Conservation (phyloP, 1,284 basidiomycete genomes). For the Fomitopsis betulina region DNA sequence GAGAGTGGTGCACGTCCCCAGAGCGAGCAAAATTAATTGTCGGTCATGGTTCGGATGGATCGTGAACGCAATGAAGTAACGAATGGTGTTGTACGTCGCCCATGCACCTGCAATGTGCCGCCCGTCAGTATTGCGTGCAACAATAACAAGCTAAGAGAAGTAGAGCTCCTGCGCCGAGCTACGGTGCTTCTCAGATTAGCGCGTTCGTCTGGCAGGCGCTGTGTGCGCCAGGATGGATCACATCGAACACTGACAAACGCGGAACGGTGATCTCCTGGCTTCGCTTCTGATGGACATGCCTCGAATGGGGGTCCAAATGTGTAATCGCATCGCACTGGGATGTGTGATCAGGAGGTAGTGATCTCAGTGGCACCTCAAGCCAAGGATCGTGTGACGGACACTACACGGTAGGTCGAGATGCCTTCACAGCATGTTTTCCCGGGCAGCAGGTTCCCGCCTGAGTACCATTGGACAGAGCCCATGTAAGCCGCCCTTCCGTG, state of each 20-base stretch:
- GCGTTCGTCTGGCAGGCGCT: neutral
- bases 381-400: neutral
- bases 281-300: neutral
- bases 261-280: neutral
- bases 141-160: neutral
- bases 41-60: conserved; percentile 34
- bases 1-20: conserved; percentile 57
- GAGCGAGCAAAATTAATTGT: conserved; percentile 41
- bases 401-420: neutral
- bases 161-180: neutral
- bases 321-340: neutral
- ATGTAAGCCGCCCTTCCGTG: neutral
- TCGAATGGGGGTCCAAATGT: neutral
- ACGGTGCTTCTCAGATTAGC: neutral
- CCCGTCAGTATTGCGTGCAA: neutral
- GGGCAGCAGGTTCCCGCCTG: neutral
- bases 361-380: neutral
- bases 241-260: neutral
- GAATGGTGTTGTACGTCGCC: conserved; percentile 54
- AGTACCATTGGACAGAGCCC: neutral
- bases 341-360: neutral
- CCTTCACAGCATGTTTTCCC: neutral
- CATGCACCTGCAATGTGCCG: conserved; percentile 39
- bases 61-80: conserved; percentile 56
- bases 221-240: neutral